Base-by-base conservation (phyloP, 257 asterid genomes). In the Rauvolfia tetraphylla region DNA sequence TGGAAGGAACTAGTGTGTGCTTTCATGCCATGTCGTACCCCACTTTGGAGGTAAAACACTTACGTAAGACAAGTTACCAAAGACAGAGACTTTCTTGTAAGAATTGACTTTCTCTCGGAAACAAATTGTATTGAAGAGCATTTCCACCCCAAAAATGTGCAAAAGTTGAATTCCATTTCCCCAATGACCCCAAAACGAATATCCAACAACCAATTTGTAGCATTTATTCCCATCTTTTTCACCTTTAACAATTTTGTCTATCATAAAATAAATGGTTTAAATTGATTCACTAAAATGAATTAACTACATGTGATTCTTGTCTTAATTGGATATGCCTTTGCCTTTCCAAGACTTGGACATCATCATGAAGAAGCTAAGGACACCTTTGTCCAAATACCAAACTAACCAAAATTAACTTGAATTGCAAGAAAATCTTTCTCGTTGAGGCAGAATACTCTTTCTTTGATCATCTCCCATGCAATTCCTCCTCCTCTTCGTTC, bases 371-470 rank as follows among this genome's bases (percentile, higher is more conserved):
- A 85, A 90, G 91, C 76, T 79, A 83, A 76, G 83, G 81, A 82
- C 86, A 86, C 67, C 90, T 85, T 89, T 84, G 82, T 79, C 79
- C 89, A 82, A 87, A 78, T 73, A 68, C 75, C 81, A 68, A 81
- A 74, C 85, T 53, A 72, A 79, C 56, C 75, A 10, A 67, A 68
- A 39, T 38, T 87, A 81, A 92, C 99, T 93, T 95, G 88, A 89
- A 87, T 81, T 88, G 80, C 96, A 95, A 89, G 89, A 76, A 80
- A 95, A 92, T 88, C 92, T 79, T 90, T 76, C 92, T 81, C 80
- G 27, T 76, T 59, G 70, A 74, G 69, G 65, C 27, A 81, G 81
- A 89, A 86, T 91, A 89, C 88, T 88, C 89, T 85, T 81, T 82
- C 76, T 76, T 74, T n/a, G 81, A 67, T 70, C 41, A 72, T 72